Evolutionary conservation across 2,329 filamentous ascomycete species (phyloP).

Genomic region (Pseudogymnoascus destructans): DNA sequence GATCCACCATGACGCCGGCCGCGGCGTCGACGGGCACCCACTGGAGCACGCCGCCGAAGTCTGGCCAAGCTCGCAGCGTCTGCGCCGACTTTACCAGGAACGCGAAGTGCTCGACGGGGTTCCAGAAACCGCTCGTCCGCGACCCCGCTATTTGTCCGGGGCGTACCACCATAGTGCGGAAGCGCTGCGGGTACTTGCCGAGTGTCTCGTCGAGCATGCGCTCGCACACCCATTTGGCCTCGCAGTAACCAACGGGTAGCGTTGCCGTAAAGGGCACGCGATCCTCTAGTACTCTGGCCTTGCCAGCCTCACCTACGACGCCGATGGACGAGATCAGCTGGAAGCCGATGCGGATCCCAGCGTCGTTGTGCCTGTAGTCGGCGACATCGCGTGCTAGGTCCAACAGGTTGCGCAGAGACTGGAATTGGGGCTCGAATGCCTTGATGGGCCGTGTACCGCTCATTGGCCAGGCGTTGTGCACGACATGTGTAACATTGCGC

Average conservation of each 20-base stretch:
- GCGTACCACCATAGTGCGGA: slow-evolving; percentile 34
- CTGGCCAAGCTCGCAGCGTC: slow-evolving; percentile 31
- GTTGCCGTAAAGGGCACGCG: slow-evolving; percentile 29
- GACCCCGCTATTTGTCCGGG: slow-evolving; percentile 42
- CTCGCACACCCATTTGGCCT: slow-evolving; percentile 40
- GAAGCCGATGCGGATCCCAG: slow-evolving; percentile 24
- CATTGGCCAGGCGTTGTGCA: slow-evolving; percentile 42
- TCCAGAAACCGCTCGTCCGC: slow-evolving; percentile 39
- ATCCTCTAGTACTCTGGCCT: slow-evolving; percentile 31
- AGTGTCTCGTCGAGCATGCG: slow-evolving; percentile 36
- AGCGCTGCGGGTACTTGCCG: slow-evolving; percentile 29
- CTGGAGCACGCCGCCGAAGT: slow-evolving; percentile 29
- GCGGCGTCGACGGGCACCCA: slow-evolving; percentile 36
- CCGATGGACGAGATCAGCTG: slow-evolving; percentile 32
- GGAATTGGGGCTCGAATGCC: slow-evolving; percentile 32
- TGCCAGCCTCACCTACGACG: slow-evolving; percentile 27
- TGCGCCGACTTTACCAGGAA: slow-evolving; percentile 39
- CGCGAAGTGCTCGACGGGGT: slow-evolving; percentile 36
- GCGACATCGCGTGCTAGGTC: slow-evolving; percentile 30
- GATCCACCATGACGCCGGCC: slow-evolving; percentile 26
- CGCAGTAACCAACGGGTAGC: slow-evolving; percentile 35
- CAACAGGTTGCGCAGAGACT: slow-evolving; percentile 34
- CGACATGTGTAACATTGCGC: slow-evolving; percentile 34
- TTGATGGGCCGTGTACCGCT: slow-evolving; percentile 28
- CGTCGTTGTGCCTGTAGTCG: neutral